phyloP scores from a whole-genome alignment of 371 early-diverging fungal genomes.

The Mucor circinelloides region DNA sequence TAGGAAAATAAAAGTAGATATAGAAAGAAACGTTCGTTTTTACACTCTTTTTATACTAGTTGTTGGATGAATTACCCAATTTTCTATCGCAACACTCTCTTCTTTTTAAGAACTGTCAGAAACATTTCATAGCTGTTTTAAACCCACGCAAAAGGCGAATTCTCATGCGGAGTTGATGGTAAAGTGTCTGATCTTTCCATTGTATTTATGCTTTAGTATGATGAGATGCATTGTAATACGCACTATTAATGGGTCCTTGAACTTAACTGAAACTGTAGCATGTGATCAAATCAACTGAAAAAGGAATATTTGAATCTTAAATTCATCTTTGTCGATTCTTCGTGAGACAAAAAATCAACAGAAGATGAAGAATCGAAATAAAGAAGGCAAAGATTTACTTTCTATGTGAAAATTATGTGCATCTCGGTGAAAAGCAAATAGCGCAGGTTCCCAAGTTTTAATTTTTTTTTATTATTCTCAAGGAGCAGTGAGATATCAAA shows the following conservation, averaged over 20 bases:
- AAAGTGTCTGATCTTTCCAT: background rate
- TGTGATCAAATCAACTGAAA: background rate
- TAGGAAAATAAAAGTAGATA: background rate
- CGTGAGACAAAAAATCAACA: background rate
- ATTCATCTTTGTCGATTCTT: background rate
- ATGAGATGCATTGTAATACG: background rate
- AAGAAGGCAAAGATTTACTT: background rate
- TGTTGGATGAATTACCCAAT: background rate
- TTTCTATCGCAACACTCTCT: background rate
- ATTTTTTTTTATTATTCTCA: background rate
- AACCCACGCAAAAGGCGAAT: too few relatives aligned
- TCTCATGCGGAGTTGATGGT: background rate
- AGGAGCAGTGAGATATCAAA: too few relatives aligned
- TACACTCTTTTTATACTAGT: background rate
- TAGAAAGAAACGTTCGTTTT: background rate
- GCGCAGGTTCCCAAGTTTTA: background rate
- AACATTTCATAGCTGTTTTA: background rate
- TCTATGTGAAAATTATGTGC: background rate
- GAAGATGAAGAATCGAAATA: background rate
- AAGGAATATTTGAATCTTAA: background rate
- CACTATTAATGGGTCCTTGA: background rate
- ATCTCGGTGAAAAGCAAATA: background rate
- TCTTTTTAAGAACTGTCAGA: background rate
- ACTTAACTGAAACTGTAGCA: background rate
- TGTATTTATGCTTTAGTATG: background rate